Conservation (phyloP, 2,329 filamentous ascomycete genomes). For the Pseudocercospora cruenta region DNA sequence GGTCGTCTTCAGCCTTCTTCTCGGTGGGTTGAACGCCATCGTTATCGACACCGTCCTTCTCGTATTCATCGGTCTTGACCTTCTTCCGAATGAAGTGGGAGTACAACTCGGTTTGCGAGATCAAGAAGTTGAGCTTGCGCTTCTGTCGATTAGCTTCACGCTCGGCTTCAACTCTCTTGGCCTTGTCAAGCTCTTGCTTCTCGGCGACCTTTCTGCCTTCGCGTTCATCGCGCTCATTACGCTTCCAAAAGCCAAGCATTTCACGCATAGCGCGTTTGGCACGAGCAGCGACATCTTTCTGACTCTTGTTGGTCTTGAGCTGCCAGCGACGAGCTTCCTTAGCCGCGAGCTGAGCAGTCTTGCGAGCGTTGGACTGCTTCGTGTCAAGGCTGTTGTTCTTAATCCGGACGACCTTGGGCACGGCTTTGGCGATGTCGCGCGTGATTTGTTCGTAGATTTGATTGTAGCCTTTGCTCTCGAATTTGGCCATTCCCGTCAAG, state of each 20-base stretch:
- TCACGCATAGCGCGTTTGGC: slow-evolving; percentile 98
- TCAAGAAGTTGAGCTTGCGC: slow-evolving; percentile 98
- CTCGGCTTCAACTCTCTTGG: slow-evolving; percentile 94
- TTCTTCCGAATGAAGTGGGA: slow-evolving; percentile 99
- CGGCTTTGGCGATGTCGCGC: slow-evolving; percentile 90
- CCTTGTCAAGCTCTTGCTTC: slow-evolving; percentile 93
- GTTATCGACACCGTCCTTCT: slow-evolving; percentile 82
- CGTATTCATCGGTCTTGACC: slow-evolving; percentile 95
- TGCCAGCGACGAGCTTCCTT: slow-evolving; percentile 99
- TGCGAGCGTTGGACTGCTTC: slow-evolving; percentile 93
- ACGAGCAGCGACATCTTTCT: slow-evolving; percentile 93
- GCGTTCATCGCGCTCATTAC: slow-evolving; percentile 95
- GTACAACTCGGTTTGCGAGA: slow-evolving; percentile 97
- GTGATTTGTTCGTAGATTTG: slow-evolving; percentile 98
- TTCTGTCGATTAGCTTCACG: slow-evolving; percentile 97
- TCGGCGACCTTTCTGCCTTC: slow-evolving; percentile 93
- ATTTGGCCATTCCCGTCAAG: slow-evolving; percentile 40
- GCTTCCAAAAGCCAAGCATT: slow-evolving; percentile 99
- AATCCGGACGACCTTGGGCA: slow-evolving; percentile 88
- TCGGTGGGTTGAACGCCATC: slow-evolving; percentile 63
- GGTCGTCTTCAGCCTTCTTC: slow-evolving; percentile 46
- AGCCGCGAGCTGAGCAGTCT: slow-evolving; percentile 93
- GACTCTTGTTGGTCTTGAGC: slow-evolving; percentile 95
- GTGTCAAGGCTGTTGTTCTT: slow-evolving; percentile 83
- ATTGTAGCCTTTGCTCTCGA: slow-evolving; percentile 69